Evolutionary conservation across 2,329 filamentous ascomycete genomes (phyloP).

Genomic region (Thielaviopsis populi): DNA sequence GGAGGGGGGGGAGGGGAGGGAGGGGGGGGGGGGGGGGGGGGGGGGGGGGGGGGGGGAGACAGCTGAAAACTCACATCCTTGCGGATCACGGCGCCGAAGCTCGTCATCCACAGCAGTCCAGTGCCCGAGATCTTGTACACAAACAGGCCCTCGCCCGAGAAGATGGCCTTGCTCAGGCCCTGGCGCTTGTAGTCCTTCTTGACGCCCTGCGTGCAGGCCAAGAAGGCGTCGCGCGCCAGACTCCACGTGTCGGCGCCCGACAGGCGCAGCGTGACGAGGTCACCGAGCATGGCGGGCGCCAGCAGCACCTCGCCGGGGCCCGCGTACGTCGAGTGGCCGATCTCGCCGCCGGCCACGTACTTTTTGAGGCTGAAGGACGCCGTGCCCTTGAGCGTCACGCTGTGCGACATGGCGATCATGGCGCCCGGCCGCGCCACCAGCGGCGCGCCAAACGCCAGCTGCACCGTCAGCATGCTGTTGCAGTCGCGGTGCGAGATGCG

Average conservation of each 20-base stretch:
- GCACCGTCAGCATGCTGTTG: constrained; percentile 78
- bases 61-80: constrained; percentile 61
- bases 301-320: constrained; percentile 84
- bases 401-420: constrained; percentile 92
- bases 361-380: constrained; percentile 87
- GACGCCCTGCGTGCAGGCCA: constrained; percentile 76
- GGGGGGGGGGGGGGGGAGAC: too few relatives aligned
- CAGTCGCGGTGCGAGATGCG: constrained; percentile 82
- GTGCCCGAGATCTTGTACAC: constrained; percentile 72
- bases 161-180: constrained; percentile 76
- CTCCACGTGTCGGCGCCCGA: constrained; percentile 62
- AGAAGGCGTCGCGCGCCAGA: constrained; percentile 72
- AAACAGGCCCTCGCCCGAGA: constrained; percentile 83
- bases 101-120: constrained; percentile 78
- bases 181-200: constrained; percentile 79
- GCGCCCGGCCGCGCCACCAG: constrained; percentile 66
- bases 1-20: too few relatives aligned
- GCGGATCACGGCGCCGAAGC: constrained; percentile 85
- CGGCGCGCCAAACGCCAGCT: constrained; percentile 79
- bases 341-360: constrained; percentile 65
- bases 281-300: constrained; percentile 65
- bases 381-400: constrained; percentile 66
- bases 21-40: too few relatives aligned
- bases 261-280: constrained; percentile 68
- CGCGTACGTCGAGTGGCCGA: constrained; percentile 64